A percentile compares a stretch with the other conserved stretches of the same genome.
phyloP scores from a whole-genome alignment of 768 basidiomycete species.

The Rhodotorula toruloides region DNA sequence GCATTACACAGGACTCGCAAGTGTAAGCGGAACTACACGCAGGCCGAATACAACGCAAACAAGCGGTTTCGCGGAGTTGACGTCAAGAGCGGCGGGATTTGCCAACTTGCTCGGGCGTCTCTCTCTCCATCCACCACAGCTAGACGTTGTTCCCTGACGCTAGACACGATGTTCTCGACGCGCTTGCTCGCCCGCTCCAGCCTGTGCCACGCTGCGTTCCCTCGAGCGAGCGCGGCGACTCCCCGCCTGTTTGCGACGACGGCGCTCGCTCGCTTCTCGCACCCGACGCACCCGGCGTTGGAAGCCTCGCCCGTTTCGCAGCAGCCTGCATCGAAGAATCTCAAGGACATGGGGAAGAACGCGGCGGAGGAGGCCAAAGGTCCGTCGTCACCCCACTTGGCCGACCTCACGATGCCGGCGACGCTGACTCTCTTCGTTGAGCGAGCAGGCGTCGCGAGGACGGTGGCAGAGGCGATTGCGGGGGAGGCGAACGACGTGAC shows the following conservation, averaged over 20 bases:
- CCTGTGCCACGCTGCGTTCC: background rate
- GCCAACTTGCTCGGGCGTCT: too few relatives aligned
- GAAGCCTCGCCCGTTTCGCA: slow-evolving; percentile 8
- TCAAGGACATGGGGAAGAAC: slow-evolving; percentile 31
- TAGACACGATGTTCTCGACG: background rate
- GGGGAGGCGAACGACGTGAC: slow-evolving; percentile 33
- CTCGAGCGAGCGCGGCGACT: background rate
- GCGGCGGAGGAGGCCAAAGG: slow-evolving; percentile 35
- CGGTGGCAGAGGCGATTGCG: slow-evolving; percentile 29
- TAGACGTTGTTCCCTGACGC: too few relatives aligned
- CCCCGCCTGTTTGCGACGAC: background rate
- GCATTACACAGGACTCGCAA: too few relatives aligned
- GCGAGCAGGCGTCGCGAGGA: slow-evolving; percentile 15
- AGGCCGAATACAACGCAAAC: too few relatives aligned
- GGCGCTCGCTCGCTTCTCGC: too few relatives aligned
- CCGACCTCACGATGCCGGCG: too few relatives aligned
- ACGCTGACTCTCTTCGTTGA: too few relatives aligned
- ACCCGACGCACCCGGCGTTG: background rate
- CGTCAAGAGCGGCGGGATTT: too few relatives aligned
- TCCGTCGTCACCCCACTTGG: background rate
- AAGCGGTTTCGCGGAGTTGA: too few relatives aligned
- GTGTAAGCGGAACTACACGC: too few relatives aligned
- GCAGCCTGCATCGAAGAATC: slow-evolving; percentile 20
- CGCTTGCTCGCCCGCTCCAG: background rate
- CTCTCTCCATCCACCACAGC: too few relatives aligned